Evolutionary conservation across 2,329 filamentous ascomycete species (phyloP), one percentile per base, ranked within the genome.

Genomic region (Trichoderma cornu-damae): DNA sequence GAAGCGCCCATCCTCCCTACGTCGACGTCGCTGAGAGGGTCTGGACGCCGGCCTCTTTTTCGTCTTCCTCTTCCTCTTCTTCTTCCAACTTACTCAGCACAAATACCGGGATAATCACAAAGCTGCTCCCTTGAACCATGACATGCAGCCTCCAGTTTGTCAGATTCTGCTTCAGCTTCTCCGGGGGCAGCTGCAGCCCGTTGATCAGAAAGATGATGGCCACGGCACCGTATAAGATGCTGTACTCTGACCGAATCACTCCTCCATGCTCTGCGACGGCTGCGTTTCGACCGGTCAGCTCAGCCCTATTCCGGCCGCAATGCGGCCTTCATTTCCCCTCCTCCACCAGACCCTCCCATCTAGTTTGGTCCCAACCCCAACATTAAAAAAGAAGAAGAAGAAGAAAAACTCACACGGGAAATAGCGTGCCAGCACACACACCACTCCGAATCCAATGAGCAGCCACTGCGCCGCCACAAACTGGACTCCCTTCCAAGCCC

Each of bases 151-250:
- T 80, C 84, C 84, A 88, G 58, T 87, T 86, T 56, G 77, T 76
- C 58, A 82, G 77, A 64, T 89, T 87, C 51, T 76, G 72, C 42
- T 80, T 70, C 8, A 89, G 73, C 63, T 88, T 82, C 32, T 77
- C 74, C 0, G 81, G 83, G 6, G 85, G 78, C 16, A 90, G 80
- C 51, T 87, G 87, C 63, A 88, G 78, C 3, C 87, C 87, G 56
- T 85, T 88, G 62, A 89, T 78, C 57, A 89, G 75, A 69, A 90
- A 90, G 64, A 89, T 87, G 64, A 88, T 71, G 16, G 79, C 82
- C 28, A 90, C 84, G 18, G 80, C 83, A 30, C 86, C 84, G 67
- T 90, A 90, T 28, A 88, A 77, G 54, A 89, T 81, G 73, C 65
- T 83, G 73, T 72, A 81, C 70, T 73, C 82, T 64, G 71, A 85